Evolutionary conservation across 177 flowering plant genomes (phyloP).

Genomic region (Vitis hybrid): DNA sequence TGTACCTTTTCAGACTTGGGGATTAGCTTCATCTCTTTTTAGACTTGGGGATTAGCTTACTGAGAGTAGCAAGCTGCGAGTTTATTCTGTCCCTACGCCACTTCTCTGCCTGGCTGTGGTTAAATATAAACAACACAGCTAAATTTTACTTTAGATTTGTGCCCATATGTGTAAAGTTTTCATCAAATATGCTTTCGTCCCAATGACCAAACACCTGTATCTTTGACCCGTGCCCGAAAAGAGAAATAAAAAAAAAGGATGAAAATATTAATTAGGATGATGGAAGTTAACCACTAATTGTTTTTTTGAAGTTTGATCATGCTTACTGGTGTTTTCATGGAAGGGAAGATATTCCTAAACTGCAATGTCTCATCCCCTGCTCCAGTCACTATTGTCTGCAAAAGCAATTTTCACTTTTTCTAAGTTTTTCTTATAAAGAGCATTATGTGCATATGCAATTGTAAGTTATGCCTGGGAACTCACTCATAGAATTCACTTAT

Average conservation of each 20-base stretch:
- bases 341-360: conserved; percentile 96
- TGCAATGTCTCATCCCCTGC: conserved; percentile 96
- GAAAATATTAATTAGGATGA: too few species aligned
- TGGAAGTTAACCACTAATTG: too few species aligned
- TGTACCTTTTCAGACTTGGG: too few species aligned
- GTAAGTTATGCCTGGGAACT: too few species aligned
- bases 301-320: background rate
- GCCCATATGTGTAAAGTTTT: conserved; percentile 9
- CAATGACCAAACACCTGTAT: conserved; percentile 82
- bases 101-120: conserved; percentile 90
- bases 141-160: too few species aligned
- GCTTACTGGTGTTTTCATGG: conserved; percentile 75
- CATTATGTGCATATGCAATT: too few species aligned
- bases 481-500: too few species aligned
- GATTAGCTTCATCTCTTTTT: conserved; percentile 37
- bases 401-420: background rate
- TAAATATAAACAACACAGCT: conserved; percentile 3
- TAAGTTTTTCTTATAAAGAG: too few species aligned
- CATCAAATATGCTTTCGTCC: conserved; percentile 87
- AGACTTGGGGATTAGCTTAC: conserved; percentile 69
- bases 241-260: too few species aligned
- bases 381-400: conserved; percentile 96
- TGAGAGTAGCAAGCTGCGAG: conserved; percentile 66
- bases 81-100: conserved; percentile 86
- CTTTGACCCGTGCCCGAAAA: conserved; percentile 73